Evolutionary conservation across 306 rosid genomes (phyloP), one percentile per base, ranked within the genome.

Genomic region (Prunus mira): DNA sequence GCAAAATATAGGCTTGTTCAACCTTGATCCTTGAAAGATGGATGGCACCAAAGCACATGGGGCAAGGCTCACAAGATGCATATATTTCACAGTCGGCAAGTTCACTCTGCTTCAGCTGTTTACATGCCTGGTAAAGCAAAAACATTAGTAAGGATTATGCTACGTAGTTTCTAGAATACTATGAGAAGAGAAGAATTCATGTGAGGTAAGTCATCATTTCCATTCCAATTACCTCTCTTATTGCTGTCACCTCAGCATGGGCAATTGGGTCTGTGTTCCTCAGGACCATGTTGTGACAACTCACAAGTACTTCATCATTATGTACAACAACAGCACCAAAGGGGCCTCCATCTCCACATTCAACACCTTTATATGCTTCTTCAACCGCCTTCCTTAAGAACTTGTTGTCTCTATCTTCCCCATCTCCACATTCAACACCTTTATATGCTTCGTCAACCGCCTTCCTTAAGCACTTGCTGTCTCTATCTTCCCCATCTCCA

Each of bases 1-100:
- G 14, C 6, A 14, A 60, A 60, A 6, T 58, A 22, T 3, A 6
- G 14, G 34, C 65, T 7, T 2, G 34, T 60, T 60, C 34, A 60
- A 60, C 65, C 65, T 60, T 60, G 3, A 58, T 24, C 32, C 32
- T 24, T 58, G 64, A 24, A 25, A 60, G 10, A 60, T 60, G 34
- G 19, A 60, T 60, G 19, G 65, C 34, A 25, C 17, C 65, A 25
- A 56, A 58, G 64, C 64, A 12, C 64, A 24, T 24, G 30, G 64
- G 60, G 24, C 60, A 55, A 55, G 60, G 60, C 60, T 55, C 60
- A n/a, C 25, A 55, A 55, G 60, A 55, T 55, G 60, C 60, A 55
- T 55, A 19, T n/a, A 55, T n/a, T 8, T 55, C 60, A n/a, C 60
- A 55, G 24, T 55, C 60, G 1, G 25, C 8, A 55, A 55, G 61